phyloP scores from a whole-genome alignment of 1,284 basidiomycete genomes.

The Apiotrichum montevideense region DNA sequence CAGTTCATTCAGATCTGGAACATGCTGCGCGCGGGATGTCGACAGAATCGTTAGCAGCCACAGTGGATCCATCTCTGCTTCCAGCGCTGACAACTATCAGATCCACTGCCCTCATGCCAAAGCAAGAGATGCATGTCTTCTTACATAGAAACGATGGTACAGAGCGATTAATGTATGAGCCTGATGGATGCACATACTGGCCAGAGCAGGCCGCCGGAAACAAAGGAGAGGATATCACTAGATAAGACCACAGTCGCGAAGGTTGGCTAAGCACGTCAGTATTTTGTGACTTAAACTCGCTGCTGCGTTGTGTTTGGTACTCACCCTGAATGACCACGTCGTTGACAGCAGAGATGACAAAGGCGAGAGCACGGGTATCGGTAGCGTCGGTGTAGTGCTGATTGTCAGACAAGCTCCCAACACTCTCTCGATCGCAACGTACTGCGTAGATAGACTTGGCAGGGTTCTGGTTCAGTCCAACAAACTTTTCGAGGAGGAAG shows the following conservation, averaged over 20 bases:
- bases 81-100: too few relatives aligned
- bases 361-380: conserved; percentile 52
- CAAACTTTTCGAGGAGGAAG: conserved; percentile 79
- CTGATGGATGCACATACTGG: not conserved
- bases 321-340: conserved; percentile 48
- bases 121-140: conserved; percentile 11
- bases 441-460: conserved; percentile 50
- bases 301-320: not conserved
- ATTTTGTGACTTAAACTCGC: not conserved
- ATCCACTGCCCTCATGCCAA: not conserved
- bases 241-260: conserved; percentile 47
- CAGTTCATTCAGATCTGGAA: too few relatives aligned
- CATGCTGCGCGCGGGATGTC: too few relatives aligned
- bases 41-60: too few relatives aligned
- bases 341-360: conserved; percentile 54
- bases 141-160: conserved; percentile 14
- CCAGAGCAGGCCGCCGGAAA: not conserved
- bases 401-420: not conserved
- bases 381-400: conserved; percentile 51
- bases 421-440: conserved; percentile 5
- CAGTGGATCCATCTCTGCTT: too few relatives aligned
- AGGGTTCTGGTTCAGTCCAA: conserved; percentile 77
- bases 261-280: conserved; percentile 33
- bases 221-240: conserved; percentile 12
- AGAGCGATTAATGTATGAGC: conserved; percentile 10